Evolutionary conservation across 441 rosid species (phyloP).

Genomic region (Eutrema salsugineum): DNA sequence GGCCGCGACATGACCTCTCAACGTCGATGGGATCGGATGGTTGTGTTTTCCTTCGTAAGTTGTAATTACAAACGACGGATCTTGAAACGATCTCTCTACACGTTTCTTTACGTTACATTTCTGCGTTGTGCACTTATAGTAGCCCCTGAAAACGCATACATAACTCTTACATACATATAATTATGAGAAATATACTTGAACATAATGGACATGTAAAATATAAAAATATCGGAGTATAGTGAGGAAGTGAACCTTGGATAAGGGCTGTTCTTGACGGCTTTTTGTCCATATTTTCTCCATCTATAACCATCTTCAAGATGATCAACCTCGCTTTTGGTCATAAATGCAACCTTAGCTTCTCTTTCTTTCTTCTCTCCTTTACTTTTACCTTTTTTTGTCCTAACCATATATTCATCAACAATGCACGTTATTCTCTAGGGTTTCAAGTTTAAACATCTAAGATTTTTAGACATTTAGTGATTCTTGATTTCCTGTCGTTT

Average conservation of each 20-base stretch:
- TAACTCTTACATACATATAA: neutral
- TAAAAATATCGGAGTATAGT: neutral
- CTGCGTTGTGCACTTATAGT: slow-evolving; percentile 73
- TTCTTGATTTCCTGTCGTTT: neutral
- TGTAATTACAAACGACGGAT: slow-evolving; percentile 56
- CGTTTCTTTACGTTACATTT: slow-evolving; percentile 69
- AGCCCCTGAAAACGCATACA: slow-evolving; percentile 44
- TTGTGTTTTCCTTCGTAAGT: slow-evolving; percentile 75
- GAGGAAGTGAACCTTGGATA: slow-evolving; percentile 51
- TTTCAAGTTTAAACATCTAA: neutral
- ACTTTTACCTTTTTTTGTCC: slow-evolving; percentile 41
- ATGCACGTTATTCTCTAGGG: neutral
- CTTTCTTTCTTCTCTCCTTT: slow-evolving; percentile 52
- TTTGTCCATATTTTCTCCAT: slow-evolving; percentile 81
- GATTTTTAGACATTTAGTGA: neutral
- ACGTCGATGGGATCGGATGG: slow-evolving; percentile 55
- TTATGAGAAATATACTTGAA: neutral
- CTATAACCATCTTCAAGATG: slow-evolving; percentile 76
- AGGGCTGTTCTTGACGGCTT: slow-evolving; percentile 70
- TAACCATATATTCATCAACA: slow-evolving; percentile 19
- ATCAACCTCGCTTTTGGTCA: slow-evolving; percentile 74
- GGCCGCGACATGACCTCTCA: slow-evolving; percentile 39
- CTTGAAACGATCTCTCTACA: slow-evolving; percentile 66
- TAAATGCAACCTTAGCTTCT: slow-evolving; percentile 60
- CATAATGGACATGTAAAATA: neutral